Conservation (phyloP, 257 asterid genomes). For the Capsicum rhomboideum region DNA sequence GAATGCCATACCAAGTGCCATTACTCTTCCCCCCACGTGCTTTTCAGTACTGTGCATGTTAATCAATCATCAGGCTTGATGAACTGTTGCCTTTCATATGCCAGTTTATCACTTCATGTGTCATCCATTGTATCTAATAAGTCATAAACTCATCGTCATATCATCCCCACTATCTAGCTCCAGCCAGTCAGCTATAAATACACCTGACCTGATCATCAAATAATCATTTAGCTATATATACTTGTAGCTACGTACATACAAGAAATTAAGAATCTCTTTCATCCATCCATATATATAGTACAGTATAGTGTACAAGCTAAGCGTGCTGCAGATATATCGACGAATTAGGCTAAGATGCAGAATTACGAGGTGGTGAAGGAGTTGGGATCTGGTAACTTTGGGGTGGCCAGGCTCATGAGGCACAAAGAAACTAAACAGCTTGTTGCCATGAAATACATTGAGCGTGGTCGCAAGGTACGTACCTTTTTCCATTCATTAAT, state of each 20-base stretch:
- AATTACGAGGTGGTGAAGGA: conserved; percentile 55
- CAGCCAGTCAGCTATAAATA: background rate
- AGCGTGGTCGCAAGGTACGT: conserved; percentile 53
- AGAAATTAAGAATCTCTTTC: background rate
- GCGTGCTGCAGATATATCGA: background rate
- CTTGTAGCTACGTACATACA: background rate
- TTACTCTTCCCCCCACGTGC: background rate
- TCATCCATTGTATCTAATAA: background rate
- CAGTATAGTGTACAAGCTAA: background rate
- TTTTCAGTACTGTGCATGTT: background rate
- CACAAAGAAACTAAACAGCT: conserved; percentile 63
- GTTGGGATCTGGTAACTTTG: conserved; percentile 61
- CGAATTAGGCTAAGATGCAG: conserved; percentile 26
- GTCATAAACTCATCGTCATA: background rate
- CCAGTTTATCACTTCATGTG: background rate
- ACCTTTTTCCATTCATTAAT: too few species aligned
- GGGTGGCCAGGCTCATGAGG: conserved; percentile 51
- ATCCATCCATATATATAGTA: background rate
- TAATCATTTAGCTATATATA: background rate
- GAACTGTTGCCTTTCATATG: background rate
- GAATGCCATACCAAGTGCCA: background rate
- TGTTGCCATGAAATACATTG: conserved; percentile 60
- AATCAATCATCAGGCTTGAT: background rate
- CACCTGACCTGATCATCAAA: background rate
- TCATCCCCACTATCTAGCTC: too few species aligned